Percentiles rank a stretch among this genome's conserved stretches.
These are phyloP conservation scores for Ilyonectria mors-panacis DNA, from an alignment of 2,329 filamentous ascomycete species.

Conservation along the genomic window DNA sequence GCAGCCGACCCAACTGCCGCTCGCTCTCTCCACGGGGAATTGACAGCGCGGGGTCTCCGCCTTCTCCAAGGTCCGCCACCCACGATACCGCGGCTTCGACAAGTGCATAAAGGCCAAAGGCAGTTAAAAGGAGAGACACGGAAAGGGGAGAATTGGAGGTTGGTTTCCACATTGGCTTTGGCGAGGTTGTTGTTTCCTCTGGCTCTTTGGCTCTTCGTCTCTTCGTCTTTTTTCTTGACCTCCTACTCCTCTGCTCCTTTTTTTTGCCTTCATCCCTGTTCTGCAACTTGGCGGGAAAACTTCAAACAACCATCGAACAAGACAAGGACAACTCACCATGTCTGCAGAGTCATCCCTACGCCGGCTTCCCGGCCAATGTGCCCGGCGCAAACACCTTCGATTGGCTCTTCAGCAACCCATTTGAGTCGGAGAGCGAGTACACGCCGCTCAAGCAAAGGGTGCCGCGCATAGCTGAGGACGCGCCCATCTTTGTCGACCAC, in stretches of 20 bases:
- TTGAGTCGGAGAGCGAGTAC: slow-evolving; percentile 49
- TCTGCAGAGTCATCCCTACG: slow-evolving; percentile 38
- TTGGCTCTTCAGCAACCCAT: slow-evolving; percentile 57
- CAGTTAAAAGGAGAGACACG: not conserved
- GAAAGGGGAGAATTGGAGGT: not conserved
- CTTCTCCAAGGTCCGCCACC: slow-evolving; percentile 16
- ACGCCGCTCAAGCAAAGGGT: slow-evolving; percentile 50
- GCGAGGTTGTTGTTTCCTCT: not conserved
- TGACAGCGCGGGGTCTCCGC: slow-evolving; percentile 26
- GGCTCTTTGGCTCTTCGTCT: not conserved
- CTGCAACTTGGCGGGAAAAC: not conserved
- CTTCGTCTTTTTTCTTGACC: not conserved
- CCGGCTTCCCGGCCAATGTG: slow-evolving; percentile 36
- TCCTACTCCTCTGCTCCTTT: not conserved
- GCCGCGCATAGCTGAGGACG: slow-evolving; percentile 49
- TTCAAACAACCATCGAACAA: slow-evolving; percentile 10
- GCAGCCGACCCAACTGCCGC: slow-evolving; percentile 29
- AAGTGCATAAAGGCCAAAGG: slow-evolving; percentile 5
- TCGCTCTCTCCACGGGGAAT: slow-evolving; percentile 23
- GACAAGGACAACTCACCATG: slow-evolving; percentile 29
- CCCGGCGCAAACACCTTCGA: slow-evolving; percentile 53
- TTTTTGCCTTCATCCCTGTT: not conserved
- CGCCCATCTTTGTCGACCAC: slow-evolving; percentile 59
- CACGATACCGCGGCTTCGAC: slow-evolving; percentile 27
- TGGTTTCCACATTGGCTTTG: not conserved